Evolutionary conservation across 495 filamentous ascomycete genomes (phyloP), one percentile per base, ranked within the genome.

Genomic region (Chlorociboria aeruginascens): DNA sequence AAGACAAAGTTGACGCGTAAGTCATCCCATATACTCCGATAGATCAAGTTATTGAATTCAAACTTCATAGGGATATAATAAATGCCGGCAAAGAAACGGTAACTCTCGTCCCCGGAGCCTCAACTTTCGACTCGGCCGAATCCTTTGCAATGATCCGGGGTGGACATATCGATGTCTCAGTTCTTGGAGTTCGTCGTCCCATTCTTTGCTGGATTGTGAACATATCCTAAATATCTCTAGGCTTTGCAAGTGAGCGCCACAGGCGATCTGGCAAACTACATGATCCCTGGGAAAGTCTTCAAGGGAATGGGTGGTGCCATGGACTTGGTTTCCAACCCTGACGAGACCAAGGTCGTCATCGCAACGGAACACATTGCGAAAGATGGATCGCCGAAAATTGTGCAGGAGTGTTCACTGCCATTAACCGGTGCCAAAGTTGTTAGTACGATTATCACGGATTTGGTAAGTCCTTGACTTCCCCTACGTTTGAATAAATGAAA

Each of bases 21-120:
- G 63, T 53, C 16, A 28, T 14, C 17, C 16, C 10, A 6, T 7
- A 32, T 28, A 16, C 38, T 12, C 30, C 13, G 33, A 3, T 29
- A 7, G 1, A 13, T 38, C 2, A 25, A 10, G 7, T 7, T 16
- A 32, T 17, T 45, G 48, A 33, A 53, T 45, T 48, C 30, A 53
- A 16, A 25, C 8, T 16, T 6, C 13, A 48, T n/a, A 65, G 88
- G 2, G 89, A 95, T 65, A 74, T 95, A 25, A 89, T 95, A 71
- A 95, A 95, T 52, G 89, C 89, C 16, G 89, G 89, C 31, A 95
- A 95, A 68, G 88, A 95, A 68, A 95, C 89, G 0, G 86, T 95
- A 7, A 95, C 89, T 7, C 75, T 95, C 13, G 70, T 78, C 12
- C 79, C 82, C 0, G 89, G 89, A 29, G 88, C 85, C 3, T 70